These are phyloP conservation scores for Thielaviopsis euricoi DNA, from an alignment of 2,329 filamentous ascomycete species.

Conservation along the genomic window DNA sequence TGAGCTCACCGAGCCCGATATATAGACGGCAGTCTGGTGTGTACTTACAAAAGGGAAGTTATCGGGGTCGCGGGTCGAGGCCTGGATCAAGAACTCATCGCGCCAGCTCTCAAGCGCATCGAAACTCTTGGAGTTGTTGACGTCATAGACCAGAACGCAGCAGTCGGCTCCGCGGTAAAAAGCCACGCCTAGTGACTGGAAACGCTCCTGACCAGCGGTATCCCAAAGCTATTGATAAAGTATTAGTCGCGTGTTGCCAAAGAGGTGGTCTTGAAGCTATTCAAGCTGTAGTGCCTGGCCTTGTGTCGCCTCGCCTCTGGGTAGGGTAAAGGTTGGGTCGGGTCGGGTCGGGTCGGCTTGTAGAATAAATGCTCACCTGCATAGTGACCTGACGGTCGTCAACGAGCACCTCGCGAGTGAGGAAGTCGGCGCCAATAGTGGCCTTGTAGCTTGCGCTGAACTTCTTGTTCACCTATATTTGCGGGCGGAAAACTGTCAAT, in stretches of 20 bases:
- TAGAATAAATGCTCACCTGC: constrained; percentile 43
- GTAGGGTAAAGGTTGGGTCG: too few species aligned
- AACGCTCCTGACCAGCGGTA: constrained; percentile 90
- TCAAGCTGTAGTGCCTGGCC: not conserved
- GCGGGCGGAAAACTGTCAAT: not conserved
- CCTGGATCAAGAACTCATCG: constrained; percentile 96
- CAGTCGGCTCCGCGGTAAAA: constrained; percentile 97
- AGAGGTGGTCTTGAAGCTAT: not conserved
- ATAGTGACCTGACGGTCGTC: constrained; percentile 96
- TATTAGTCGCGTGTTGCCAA: constrained; percentile 7
- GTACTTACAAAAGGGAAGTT: constrained; percentile 85
- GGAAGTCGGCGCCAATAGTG: constrained; percentile 94
- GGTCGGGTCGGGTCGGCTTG: not conserved
- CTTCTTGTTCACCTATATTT: constrained; percentile 92
- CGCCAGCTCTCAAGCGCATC: constrained; percentile 97
- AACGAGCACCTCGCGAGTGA: constrained; percentile 93
- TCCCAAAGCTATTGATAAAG: constrained; percentile 65
- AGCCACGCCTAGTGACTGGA: constrained; percentile 90
- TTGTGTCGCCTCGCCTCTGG: too few species aligned
- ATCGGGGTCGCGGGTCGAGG: constrained; percentile 87
- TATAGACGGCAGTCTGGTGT: not conserved
- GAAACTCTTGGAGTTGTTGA: constrained; percentile 98
- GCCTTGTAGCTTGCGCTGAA: constrained; percentile 99
- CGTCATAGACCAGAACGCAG: constrained; percentile 94
- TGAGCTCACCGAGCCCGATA: not conserved